These are phyloP conservation scores for Beverwykella pulmonaria DNA, from an alignment of 495 filamentous ascomycete species.

Conservation along the genomic window DNA sequence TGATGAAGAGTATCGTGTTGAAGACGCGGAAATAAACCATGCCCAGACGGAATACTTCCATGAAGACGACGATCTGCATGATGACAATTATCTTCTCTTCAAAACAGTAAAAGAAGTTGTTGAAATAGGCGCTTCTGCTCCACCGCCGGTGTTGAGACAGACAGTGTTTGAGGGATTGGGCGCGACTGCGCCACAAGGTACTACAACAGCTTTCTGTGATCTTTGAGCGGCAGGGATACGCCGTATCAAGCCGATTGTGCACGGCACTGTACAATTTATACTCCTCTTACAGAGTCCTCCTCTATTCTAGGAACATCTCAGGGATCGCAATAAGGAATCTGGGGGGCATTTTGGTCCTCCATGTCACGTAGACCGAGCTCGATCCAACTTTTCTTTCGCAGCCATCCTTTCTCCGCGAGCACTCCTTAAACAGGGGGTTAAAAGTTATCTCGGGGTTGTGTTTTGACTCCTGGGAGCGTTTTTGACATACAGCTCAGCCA, in stretches of 20 bases:
- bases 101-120: background rate
- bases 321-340: background rate
- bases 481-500: background rate
- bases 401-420: background rate
- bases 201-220: too few species aligned
- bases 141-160: background rate
- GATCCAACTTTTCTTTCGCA: background rate
- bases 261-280: conserved; percentile 1
- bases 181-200: too few species aligned
- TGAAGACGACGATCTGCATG: background rate
- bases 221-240: too few species aligned
- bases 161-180: background rate
- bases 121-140: background rate
- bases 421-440: background rate
- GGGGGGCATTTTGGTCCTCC: background rate
- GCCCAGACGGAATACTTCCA: background rate
- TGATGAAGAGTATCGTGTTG: background rate
- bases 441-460: background rate
- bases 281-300: background rate
- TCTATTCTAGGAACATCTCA: background rate
- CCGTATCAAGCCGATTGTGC: too few species aligned
- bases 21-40: background rate
- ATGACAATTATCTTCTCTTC: background rate
- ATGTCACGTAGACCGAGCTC: background rate
- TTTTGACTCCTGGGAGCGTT: background rate